Percentiles rank a stretch among this genome's conserved stretches.
Evolutionary conservation across 2,329 filamentous ascomycete species (phyloP).

Genomic region (Pseudocercospora fijiensis): DNA sequence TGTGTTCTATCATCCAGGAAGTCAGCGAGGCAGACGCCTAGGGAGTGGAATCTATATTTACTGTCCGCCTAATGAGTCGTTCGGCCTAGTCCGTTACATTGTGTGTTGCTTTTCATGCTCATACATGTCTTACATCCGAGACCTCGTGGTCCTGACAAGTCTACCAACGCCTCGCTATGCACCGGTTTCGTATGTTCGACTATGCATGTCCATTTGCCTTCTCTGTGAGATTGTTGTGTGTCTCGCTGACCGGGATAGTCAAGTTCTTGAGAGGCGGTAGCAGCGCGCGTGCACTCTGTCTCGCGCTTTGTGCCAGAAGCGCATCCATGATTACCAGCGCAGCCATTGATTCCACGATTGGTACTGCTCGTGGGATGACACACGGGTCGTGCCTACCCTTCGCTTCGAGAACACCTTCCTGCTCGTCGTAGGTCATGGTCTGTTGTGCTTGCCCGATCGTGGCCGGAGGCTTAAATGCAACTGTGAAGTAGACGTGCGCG

Average conservation of each 20-base stretch:
- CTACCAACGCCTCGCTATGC: neutral
- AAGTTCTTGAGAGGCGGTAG: constrained; percentile 43
- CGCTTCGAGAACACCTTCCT: constrained; percentile 75
- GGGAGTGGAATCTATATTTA: neutral
- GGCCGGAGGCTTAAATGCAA: constrained; percentile 91
- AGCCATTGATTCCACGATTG: constrained; percentile 90
- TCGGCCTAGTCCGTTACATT: neutral
- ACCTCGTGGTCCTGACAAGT: neutral
- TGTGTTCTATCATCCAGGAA: neutral
- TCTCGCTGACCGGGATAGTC: constrained; percentile 29
- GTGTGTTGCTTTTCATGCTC: neutral
- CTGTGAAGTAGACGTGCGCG: constrained; percentile 87
- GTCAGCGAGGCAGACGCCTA: neutral
- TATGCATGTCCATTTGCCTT: constrained; percentile 21
- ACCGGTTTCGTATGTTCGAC: neutral
- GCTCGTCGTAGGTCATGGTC: constrained; percentile 76
- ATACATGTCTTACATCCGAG: neutral
- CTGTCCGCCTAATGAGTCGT: neutral
- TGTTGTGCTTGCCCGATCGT: constrained; percentile 88
- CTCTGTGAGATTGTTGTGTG: constrained; percentile 28
- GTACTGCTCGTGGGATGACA: constrained; percentile 81
- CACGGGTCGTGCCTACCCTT: constrained; percentile 95
- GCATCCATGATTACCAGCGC: constrained; percentile 84
- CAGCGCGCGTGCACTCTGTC: constrained; percentile 50
- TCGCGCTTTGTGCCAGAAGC: constrained; percentile 74